Evolutionary conservation across 2,329 filamentous ascomycete genomes (phyloP).

Genomic region (Tolypocladium endophyticum): DNA sequence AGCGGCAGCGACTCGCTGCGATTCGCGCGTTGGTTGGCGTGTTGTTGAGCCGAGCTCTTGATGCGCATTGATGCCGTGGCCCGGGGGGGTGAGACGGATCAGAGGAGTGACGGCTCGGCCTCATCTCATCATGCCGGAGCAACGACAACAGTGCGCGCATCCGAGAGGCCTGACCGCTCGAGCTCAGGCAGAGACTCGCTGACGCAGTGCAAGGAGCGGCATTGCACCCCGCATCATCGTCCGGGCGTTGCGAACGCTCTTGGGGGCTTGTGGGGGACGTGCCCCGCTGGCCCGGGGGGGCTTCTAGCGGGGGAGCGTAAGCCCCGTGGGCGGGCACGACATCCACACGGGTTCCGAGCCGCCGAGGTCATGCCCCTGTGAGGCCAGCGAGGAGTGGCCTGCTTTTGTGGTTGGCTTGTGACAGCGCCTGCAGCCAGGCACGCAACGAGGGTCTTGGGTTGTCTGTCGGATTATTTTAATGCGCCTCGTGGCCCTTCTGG

Average conservation of each 20-base stretch:
- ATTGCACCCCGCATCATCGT: neutral
- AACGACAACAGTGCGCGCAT: neutral
- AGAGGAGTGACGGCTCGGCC: neutral
- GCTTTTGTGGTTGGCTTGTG: neutral
- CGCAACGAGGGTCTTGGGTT: neutral
- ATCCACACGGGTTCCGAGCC: neutral
- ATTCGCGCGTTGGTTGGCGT: neutral
- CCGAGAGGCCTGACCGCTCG: neutral
- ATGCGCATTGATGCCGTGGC: neutral
- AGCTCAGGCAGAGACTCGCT: neutral
- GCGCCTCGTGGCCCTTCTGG: neutral
- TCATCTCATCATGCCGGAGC: neutral
- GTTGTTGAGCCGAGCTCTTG: neutral
- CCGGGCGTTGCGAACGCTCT: neutral
- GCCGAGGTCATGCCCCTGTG: neutral
- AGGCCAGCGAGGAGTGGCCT: neutral
- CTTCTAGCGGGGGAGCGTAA: neutral
- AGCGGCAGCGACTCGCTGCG: neutral
- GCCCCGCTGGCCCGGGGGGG: neutral
- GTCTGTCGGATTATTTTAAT: neutral
- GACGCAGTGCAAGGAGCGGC: neutral
- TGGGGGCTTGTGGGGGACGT: neutral
- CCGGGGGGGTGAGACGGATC: neutral
- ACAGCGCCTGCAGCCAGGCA: neutral
- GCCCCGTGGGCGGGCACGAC: neutral